These are phyloP conservation scores for Euphorbia peplus DNA, from an alignment of 345 rosid genomes.

Conservation along the genomic window DNA sequence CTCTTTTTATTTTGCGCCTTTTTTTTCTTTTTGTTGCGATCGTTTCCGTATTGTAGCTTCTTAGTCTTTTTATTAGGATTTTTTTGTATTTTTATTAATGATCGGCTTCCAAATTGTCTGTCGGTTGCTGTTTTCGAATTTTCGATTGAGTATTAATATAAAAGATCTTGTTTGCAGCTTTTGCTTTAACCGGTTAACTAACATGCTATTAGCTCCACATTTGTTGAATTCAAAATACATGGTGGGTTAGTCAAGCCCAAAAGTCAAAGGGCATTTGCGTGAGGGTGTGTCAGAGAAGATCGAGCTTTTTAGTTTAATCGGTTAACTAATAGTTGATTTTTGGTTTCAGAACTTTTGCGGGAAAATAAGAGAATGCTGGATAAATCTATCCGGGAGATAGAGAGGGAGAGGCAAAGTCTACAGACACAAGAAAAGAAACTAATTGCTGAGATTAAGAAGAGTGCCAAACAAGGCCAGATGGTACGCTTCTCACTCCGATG, in stretches of 20 bases:
- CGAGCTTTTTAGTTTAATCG: too few relatives aligned
- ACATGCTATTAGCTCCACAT: too few relatives aligned
- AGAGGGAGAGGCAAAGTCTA: conserved; percentile 91
- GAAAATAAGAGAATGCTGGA: conserved; percentile 96
- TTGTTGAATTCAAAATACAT: too few relatives aligned
- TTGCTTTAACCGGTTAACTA: too few relatives aligned
- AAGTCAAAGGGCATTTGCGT: too few relatives aligned
- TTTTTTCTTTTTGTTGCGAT: neutral
- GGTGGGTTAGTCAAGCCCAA: too few relatives aligned
- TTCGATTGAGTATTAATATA: too few relatives aligned
- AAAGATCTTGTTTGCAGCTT: too few relatives aligned
- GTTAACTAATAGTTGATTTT: neutral
- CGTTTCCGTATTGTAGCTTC: neutral
- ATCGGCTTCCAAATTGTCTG: neutral
- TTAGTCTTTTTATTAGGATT: neutral
- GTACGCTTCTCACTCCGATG: conserved; percentile 27
- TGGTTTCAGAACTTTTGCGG: conserved; percentile 72
- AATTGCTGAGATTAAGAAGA: conserved; percentile 81
- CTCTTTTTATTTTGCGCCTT: neutral
- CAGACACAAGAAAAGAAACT: conserved; percentile 92
- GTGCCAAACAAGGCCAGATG: conserved; percentile 98
- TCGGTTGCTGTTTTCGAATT: neutral
- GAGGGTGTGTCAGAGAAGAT: too few relatives aligned
- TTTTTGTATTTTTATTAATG: neutral
- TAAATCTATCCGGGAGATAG: conserved; percentile 90